Base-by-base conservation (phyloP, 768 basidiomycete genomes). In the Lentinula sp. region DNA sequence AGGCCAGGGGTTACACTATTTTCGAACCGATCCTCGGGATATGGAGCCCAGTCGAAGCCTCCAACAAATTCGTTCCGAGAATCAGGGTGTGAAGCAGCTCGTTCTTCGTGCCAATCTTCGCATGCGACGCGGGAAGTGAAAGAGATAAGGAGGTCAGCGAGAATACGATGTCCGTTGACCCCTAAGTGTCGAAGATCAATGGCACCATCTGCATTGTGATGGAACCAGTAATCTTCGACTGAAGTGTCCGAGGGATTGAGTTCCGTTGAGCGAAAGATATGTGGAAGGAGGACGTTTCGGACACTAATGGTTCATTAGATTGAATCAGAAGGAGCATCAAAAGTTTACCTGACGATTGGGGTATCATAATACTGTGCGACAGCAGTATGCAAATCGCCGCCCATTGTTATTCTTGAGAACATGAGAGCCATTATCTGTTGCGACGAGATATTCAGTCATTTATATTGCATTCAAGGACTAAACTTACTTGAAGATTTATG, bases 321-420 rank as follows among this genome's bases (percentile, higher is more conserved):
- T 15, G 23, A 10, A 37, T 11, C 9, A 7, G 21, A 56, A 15
- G 18, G 10, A 3, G 21, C 5, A 9, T 4, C 13, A 56, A 13
- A 2, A 18, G 18, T 43, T 15, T 40, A 56, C 55, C 55, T 56
- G 21, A 56, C 55, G 1, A 56, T 43, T 4, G 55, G 55, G 9
- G 55, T 56, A 56, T 56, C 55, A 35, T 56, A 56, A 15, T 56
- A 56, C 15, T 56, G 55, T 15, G 55, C 55, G 7, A 56, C 40
- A 5, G 55, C 55, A 8, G 55, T 56, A 43, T 56, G 55, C 2
- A 56, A 15, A 43, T 56, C 55, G 6, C 55, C 55, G 1, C 55
- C 55, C 55, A 56, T 56, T 21, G 55, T 56, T 11, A 56, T 56
- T 5, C 18, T 28, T 1, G 39, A 4, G n/a, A 56, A 56, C 55